A percentile compares a stretch with the other conserved stretches of the same genome.
phyloP scores from a whole-genome alignment of 1,139 yeast species.

The Blastobotrys illinoisensis region DNA sequence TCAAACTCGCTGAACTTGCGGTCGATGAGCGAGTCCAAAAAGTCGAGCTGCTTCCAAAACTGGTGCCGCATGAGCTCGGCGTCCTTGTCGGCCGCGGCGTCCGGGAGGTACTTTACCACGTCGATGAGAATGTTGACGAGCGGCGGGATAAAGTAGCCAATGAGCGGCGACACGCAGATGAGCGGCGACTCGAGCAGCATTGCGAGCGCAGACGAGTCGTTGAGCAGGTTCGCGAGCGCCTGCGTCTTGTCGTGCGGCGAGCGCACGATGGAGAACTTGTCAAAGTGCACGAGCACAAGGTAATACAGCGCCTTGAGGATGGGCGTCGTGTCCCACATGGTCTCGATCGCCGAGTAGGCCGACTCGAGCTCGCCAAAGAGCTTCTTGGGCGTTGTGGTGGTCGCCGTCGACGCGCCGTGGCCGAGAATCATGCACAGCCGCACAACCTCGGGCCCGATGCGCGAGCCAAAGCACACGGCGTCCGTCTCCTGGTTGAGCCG shows the following conservation, averaged over 20 bases:
- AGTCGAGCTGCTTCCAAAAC: slow-evolving; percentile 15
- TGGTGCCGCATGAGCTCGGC: slow-evolving; percentile 9
- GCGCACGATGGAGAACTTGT: slow-evolving; percentile 6
- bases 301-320: slow-evolving; percentile 28
- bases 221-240: slow-evolving; percentile 9
- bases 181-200: slow-evolving; percentile 26
- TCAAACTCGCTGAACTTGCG: slow-evolving; percentile 21
- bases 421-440: slow-evolving; percentile 21
- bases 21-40: slow-evolving; percentile 17
- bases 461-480: slow-evolving; percentile 18
- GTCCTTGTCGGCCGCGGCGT: not conserved
- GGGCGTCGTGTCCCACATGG: slow-evolving; percentile 29
- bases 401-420: slow-evolving; percentile 8
- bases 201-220: slow-evolving; percentile 13
- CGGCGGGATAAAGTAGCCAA: slow-evolving; percentile 22
- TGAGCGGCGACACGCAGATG: slow-evolving; percentile 26
- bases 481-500: slow-evolving; percentile 18
- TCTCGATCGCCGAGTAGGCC: slow-evolving; percentile 19
- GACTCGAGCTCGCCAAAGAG: slow-evolving; percentile 13
- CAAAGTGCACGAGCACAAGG: slow-evolving; percentile 19
- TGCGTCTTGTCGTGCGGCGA: slow-evolving; percentile 4
- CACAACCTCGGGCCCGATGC: slow-evolving; percentile 23
- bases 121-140: slow-evolving; percentile 17
- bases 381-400: not conserved
- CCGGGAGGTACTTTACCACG: slow-evolving; percentile 2